Evolutionary conservation across 805 yeast species (phyloP), one percentile per base, ranked within the genome.

Genomic region (Nakazawaea ishiwadae): DNA sequence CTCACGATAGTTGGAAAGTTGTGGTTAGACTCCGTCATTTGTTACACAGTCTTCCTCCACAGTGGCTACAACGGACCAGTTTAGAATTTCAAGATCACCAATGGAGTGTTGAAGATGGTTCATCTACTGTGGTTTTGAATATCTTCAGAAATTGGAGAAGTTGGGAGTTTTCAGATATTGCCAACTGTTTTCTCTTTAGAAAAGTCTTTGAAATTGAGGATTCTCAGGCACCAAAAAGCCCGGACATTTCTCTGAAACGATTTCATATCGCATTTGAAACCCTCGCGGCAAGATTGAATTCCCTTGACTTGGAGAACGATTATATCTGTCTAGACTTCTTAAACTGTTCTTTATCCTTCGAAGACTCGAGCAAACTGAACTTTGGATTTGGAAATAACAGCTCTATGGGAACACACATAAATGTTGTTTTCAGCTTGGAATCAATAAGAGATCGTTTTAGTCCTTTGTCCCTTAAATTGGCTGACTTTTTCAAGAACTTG

Each of bases 1-100:
- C 81, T 18, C 77, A 79, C 46, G 86, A 88, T 50, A 79, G 95
- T 52, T 93, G 99, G 99, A 84, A 87, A 51, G 73, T 90, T 16
- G 67, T 87, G 32, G 78, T 88, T 2, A 70, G 96, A 28, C 60
- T 93, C 32, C 71, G 97, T 23, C 95, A 91, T 55, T 75, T 90
- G 17, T 58, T 79, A 29, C 66, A 75, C 4, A 67, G 68, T 47
- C 59, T 85, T 5, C 90, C 95, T 0, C 44, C 46, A 0, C 59
- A 62, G 0, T 82, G 89, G 84, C 48, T 54, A 2, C 47, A 43
- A 0, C 54, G 55, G 1, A 58, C 63, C 4, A 65, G 69, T 30
- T 35, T 51, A 1, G 40, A 50, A 17, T 56, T 75, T 36, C 52
- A 55, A 1, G 44, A 50, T 1, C 48, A 56, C 2, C 46, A 59